A percentile compares a stretch with the other conserved stretches of the same genome.
phyloP scores from a whole-genome alignment of 129 eudicot genomes.

The Mikania micrantha region DNA sequence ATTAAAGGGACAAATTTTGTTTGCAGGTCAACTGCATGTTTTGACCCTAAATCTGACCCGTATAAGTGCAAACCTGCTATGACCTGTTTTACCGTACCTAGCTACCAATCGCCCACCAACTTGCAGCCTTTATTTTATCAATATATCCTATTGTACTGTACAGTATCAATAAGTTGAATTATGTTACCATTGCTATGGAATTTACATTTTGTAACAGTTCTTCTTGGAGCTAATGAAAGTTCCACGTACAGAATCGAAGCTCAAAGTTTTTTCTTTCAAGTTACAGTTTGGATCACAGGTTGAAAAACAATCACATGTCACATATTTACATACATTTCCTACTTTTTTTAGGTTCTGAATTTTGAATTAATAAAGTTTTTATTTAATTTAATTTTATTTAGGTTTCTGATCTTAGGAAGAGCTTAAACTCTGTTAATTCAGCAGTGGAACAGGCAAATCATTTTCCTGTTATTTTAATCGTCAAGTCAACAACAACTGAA shows the following conservation, averaged over 20 bases:
- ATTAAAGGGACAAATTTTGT: neutral
- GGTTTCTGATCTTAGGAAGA: slow-evolving; percentile 75
- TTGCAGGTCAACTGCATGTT: neutral
- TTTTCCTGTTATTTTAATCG: slow-evolving; percentile 1
- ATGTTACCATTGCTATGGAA: neutral
- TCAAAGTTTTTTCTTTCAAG: slow-evolving; percentile 77
- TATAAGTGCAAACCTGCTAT: neutral
- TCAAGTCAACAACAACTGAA: neutral
- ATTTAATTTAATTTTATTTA: slow-evolving; percentile 8
- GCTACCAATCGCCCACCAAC: neutral
- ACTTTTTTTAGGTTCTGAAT: neutral
- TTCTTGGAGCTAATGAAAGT: slow-evolving; percentile 95
- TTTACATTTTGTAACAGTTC: slow-evolving; percentile 46
- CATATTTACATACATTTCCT: slow-evolving; percentile 5
- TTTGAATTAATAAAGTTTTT: neutral
- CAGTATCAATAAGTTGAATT: neutral
- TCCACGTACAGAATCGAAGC: slow-evolving; percentile 87
- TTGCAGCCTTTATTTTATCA: neutral
- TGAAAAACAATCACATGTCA: neutral
- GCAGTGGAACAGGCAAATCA: slow-evolving; percentile 74
- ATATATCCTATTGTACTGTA: neutral
- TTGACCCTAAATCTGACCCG: neutral
- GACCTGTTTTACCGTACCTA: neutral
- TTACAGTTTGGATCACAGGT: slow-evolving; percentile 79
- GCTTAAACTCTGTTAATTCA: slow-evolving; percentile 60